phyloP scores from a whole-genome alignment of 2,329 filamentous ascomycete species.

The Fusarium fujikuroi region DNA sequence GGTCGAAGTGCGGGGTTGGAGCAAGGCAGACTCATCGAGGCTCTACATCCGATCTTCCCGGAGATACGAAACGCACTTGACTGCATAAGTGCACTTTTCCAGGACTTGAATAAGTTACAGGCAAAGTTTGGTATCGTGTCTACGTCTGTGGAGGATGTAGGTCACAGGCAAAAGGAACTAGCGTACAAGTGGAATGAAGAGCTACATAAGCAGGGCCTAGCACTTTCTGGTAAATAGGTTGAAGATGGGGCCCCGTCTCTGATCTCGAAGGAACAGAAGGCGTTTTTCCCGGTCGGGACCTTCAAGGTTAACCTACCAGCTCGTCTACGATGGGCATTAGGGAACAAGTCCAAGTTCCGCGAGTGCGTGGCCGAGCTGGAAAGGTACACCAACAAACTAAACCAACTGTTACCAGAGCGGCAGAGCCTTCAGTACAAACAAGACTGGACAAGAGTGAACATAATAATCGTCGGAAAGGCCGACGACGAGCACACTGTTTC shows the following conservation, averaged over 20 bases:
- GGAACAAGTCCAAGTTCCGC: neutral
- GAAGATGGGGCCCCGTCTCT: neutral
- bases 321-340: neutral
- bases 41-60: neutral
- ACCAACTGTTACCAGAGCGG: neutral
- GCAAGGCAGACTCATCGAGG: neutral
- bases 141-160: neutral
- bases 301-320: neutral
- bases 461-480: neutral
- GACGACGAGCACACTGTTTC: neutral
- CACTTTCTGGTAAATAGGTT: neutral
- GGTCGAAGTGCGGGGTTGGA: constrained; percentile 2
- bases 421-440: neutral
- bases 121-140: neutral
- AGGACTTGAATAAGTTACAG: neutral
- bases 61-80: neutral
- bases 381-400: neutral
- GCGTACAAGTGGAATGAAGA: neutral
- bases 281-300: rapidly evolving
- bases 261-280: neutral
- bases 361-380: neutral
- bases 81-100: neutral
- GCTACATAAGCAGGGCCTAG: neutral
- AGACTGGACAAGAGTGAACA: neutral
- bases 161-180: neutral